These are phyloP conservation scores for Ophiostoma montium DNA, from an alignment of 2,329 filamentous ascomycete species.

Conservation along the genomic window DNA sequence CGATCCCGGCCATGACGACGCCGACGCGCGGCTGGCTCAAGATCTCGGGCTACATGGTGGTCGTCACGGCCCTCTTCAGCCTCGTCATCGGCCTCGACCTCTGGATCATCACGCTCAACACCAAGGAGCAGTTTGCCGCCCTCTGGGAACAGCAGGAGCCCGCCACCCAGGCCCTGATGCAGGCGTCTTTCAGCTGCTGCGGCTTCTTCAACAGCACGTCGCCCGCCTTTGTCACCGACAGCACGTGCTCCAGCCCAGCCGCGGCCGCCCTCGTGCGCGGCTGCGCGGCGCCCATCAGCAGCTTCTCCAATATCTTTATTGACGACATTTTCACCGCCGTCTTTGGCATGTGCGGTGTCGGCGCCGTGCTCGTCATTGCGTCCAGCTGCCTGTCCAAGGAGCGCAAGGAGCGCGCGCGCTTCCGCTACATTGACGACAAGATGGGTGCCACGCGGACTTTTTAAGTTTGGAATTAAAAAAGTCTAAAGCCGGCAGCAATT, in stretches of 20 bases:
- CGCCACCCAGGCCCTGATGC: slow-evolving; percentile 51
- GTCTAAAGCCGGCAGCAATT: neutral
- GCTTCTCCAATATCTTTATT: slow-evolving; percentile 56
- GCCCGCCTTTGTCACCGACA: slow-evolving; percentile 57
- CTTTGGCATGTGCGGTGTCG: slow-evolving; percentile 65
- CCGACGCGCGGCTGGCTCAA: slow-evolving; percentile 57
- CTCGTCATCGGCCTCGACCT: slow-evolving; percentile 51
- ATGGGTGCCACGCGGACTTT: slow-evolving; percentile 37
- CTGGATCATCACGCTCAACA: slow-evolving; percentile 61
- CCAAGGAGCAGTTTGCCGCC: slow-evolving; percentile 44
- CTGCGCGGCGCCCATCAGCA: slow-evolving; percentile 53
- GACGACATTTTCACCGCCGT: slow-evolving; percentile 66
- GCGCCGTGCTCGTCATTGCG: slow-evolving; percentile 53
- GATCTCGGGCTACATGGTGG: slow-evolving; percentile 48
- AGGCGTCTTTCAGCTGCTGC: slow-evolving; percentile 63
- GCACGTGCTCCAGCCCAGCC: slow-evolving; percentile 53
- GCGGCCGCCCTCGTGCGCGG: slow-evolving; percentile 56
- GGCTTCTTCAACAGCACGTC: slow-evolving; percentile 62
- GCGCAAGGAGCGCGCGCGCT: slow-evolving; percentile 64
- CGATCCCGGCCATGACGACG: slow-evolving; percentile 57
- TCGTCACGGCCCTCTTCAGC: slow-evolving; percentile 48
- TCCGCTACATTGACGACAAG: slow-evolving; percentile 73
- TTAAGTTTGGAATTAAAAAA: slow-evolving; percentile 17
- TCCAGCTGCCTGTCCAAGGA: slow-evolving; percentile 68
- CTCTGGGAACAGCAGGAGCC: slow-evolving; percentile 47